Percentiles rank a stretch among this genome's conserved stretches.
Conservation (phyloP, 352 stramenopile genomes). For the Pythium brachiatum region DNA sequence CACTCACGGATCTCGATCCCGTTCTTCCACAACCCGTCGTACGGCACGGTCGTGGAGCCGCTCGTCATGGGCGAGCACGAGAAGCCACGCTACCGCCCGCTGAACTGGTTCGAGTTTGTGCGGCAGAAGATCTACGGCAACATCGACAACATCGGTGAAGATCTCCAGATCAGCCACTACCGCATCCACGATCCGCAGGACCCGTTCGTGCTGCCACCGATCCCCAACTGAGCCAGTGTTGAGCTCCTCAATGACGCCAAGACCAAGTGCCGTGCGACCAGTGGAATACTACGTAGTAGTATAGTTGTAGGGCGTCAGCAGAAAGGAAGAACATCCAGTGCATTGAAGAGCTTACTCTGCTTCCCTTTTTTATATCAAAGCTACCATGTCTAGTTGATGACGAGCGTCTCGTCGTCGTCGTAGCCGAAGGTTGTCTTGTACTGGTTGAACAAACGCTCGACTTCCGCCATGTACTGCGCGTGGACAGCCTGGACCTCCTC, state of each 20-base stretch:
- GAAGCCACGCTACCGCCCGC: conserved; percentile 55
- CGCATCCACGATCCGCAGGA: not conserved
- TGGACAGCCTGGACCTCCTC: conserved; percentile 54
- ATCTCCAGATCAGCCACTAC: conserved; percentile 90
- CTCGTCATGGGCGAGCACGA: conserved; percentile 39
- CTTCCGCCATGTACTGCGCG: conserved; percentile 45
- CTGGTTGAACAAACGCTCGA: conserved; percentile 60
- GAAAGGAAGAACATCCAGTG: too few species aligned
- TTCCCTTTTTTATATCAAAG: too few species aligned
- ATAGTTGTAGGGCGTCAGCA: too few species aligned
- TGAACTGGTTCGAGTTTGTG: conserved; percentile 88
- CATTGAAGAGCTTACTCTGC: not conserved
- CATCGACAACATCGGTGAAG: conserved; percentile 84
- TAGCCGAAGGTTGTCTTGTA: conserved; percentile 76
- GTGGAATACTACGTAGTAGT: too few species aligned
- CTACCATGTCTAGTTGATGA: conserved; percentile 17
- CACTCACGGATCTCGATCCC: conserved; percentile 47
- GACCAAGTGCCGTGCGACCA: too few species aligned
- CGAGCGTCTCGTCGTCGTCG: conserved; percentile 65
- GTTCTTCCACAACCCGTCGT: conserved; percentile 70
- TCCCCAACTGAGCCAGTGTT: not conserved
- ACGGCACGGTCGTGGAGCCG: conserved; percentile 49
- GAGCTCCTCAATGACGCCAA: too few species aligned
- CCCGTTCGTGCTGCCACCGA: not conserved
- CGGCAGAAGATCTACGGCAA: conserved; percentile 84